Percentiles rank a stretch among this genome's conserved stretches.
Conservation (phyloP, 225 moss, liverwort and hornwort species). For the Polytrichum commune region DNA sequence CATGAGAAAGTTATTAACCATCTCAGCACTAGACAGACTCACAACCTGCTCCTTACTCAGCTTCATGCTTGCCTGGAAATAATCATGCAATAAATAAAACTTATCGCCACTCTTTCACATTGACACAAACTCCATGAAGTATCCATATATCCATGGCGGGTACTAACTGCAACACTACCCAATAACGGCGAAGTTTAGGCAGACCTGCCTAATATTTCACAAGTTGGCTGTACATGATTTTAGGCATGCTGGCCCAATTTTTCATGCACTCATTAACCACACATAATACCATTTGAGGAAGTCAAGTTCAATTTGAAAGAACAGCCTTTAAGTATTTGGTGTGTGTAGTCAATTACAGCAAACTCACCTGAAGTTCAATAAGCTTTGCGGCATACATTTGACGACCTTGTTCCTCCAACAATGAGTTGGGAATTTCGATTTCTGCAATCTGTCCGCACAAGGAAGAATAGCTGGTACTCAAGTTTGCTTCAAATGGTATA, state of each 20-base stretch:
- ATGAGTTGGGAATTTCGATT: constrained; percentile 81
- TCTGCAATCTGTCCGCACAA: constrained; percentile 40
- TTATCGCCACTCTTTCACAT: not conserved
- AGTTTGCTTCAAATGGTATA: not conserved
- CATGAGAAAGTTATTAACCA: constrained; percentile 85
- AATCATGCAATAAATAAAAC: not conserved
- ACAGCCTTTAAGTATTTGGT: too few species aligned
- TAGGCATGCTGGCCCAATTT: too few species aligned
- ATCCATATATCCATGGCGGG: too few species aligned
- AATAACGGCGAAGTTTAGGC: too few species aligned
- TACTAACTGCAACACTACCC: too few species aligned
- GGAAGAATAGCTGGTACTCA: not conserved
- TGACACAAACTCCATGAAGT: too few species aligned
- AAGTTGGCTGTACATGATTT: too few species aligned
- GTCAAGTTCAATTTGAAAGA: too few species aligned
- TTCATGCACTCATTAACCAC: too few species aligned
- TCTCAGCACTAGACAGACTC: constrained; percentile 78
- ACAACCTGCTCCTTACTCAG: constrained; percentile 86
- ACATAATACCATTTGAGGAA: too few species aligned
- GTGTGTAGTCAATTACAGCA: too few species aligned
- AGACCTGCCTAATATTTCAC: too few species aligned
- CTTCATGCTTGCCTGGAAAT: constrained; percentile 80
- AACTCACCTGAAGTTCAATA: constrained; percentile 84
- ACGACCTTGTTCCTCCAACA: constrained; percentile 97
- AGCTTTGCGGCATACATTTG: constrained; percentile 98